Percentiles rank a stretch among this genome's conserved stretches.
Conservation (phyloP, 768 basidiomycete genomes). For the Collybia mongolica region DNA sequence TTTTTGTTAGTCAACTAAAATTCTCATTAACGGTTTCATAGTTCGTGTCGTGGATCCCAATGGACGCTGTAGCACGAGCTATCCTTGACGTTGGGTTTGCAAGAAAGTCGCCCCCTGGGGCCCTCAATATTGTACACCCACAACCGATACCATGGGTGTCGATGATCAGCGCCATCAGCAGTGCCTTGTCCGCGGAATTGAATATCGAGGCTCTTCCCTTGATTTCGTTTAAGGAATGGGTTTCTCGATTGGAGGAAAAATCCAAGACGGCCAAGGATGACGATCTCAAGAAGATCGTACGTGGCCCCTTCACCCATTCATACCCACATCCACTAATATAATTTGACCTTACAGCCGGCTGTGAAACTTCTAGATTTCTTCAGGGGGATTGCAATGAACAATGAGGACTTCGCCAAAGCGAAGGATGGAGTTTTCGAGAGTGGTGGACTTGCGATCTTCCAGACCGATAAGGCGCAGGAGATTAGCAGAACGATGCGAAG, state of each 20-base stretch:
- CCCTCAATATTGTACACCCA: constrained; percentile 37
- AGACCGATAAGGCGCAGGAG: constrained; percentile 8
- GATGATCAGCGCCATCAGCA: constrained; percentile 23
- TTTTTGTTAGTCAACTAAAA: not conserved
- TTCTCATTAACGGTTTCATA: constrained; percentile 9
- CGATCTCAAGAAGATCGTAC: constrained; percentile 6
- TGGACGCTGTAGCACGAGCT: constrained; percentile 32
- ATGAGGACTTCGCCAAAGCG: constrained; percentile 11
- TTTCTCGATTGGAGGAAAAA: constrained; percentile 10
- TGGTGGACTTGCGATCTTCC: constrained; percentile 13
- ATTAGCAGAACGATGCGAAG: constrained; percentile 12
- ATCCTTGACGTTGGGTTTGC: constrained; percentile 27
- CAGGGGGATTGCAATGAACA: constrained; percentile 15
- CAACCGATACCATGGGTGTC: constrained; percentile 27
- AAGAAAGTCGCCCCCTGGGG: constrained; percentile 19
- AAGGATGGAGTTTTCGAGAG: constrained; percentile 5
- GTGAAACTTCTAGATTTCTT: constrained; percentile 33
- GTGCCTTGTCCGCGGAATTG: not conserved
- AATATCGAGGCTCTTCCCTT: not conserved
- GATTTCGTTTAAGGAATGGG: constrained; percentile 15
- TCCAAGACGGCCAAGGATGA: constrained; percentile 1
- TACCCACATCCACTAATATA: too few relatives aligned
- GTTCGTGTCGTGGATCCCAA: constrained; percentile 42
- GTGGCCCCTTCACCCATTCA: not conserved
- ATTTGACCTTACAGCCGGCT: constrained; percentile 22